phyloP scores from a whole-genome alignment of 805 yeast species.

The Saccharomycopsis oosterbeekiorum region DNA sequence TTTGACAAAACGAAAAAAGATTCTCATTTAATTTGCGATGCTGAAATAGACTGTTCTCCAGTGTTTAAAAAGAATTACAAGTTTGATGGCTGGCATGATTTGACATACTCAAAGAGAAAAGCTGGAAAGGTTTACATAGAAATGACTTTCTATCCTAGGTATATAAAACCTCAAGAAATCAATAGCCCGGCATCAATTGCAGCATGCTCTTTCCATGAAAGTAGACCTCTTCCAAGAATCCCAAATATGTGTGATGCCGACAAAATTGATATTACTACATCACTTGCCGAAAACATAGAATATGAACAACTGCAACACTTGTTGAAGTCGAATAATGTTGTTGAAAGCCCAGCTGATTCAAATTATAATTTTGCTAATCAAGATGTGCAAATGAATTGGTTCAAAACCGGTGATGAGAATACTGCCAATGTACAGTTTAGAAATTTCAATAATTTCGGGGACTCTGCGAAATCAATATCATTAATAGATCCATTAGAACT shows the following conservation, averaged over 20 bases:
- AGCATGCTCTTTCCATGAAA: neutral
- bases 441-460: neutral
- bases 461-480: neutral
- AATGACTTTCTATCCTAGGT: slow-evolving; percentile 75
- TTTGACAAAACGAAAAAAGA: slow-evolving; percentile 78
- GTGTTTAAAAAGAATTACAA: slow-evolving; percentile 58
- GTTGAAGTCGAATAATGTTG: neutral
- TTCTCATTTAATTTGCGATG: slow-evolving; percentile 80
- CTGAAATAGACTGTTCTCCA: slow-evolving; percentile 65
- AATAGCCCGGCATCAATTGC: neutral
- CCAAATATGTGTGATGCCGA: neutral
- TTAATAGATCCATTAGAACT: neutral
- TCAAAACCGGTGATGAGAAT: no score
- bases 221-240: neutral
- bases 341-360: no score
- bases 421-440: neutral
- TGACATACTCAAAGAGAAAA: slow-evolving; percentile 54
- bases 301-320: neutral
- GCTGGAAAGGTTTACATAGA: slow-evolving; percentile 88
- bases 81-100: slow-evolving; percentile 53
- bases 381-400: no score
- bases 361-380: no score
- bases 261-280: neutral
- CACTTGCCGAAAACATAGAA: neutral
- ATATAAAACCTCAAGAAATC: neutral